These are phyloP conservation scores for Chloris gayana DNA, from an alignment of 176 grass and related monocot species.

Conservation along the genomic window DNA sequence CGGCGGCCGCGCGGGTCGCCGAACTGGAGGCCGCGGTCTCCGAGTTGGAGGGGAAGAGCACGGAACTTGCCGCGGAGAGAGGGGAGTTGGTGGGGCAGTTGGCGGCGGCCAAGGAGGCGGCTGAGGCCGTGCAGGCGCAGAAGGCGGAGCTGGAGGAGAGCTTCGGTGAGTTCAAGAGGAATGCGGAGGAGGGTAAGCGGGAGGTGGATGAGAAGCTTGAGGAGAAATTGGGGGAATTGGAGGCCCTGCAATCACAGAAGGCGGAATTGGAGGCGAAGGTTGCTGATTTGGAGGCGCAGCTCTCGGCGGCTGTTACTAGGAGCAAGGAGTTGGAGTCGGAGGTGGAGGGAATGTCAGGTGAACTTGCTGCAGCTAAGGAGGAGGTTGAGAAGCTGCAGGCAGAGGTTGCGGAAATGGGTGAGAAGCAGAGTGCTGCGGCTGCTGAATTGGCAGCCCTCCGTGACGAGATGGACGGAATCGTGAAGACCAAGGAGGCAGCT, in stretches of 20 bases:
- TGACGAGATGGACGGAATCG: slow-evolving; percentile 11
- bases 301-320: neutral
- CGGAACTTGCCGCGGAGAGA: neutral
- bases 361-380: neutral
- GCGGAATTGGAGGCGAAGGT: neutral
- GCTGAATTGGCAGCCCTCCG: neutral
- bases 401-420: neutral
- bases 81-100: slow-evolving; percentile 3
- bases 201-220: slow-evolving; percentile 11
- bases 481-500: slow-evolving; percentile 20
- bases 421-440: neutral
- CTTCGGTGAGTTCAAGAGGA: slow-evolving; percentile 4
- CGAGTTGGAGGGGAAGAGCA: neutral
- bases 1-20: neutral
- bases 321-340: neutral
- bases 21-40: neutral
- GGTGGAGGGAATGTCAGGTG: neutral
- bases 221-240: slow-evolving; percentile 14
- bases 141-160: neutral
- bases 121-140: neutral
- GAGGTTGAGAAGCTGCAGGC: neutral
- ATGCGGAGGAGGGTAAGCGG: neutral
- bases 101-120: neutral
- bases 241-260: neutral
- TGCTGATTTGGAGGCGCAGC: neutral